Evolutionary conservation across 1,284 basidiomycete species (phyloP), one percentile per base, ranked within the genome.

Genomic region (Trichosporon ovoides): DNA sequence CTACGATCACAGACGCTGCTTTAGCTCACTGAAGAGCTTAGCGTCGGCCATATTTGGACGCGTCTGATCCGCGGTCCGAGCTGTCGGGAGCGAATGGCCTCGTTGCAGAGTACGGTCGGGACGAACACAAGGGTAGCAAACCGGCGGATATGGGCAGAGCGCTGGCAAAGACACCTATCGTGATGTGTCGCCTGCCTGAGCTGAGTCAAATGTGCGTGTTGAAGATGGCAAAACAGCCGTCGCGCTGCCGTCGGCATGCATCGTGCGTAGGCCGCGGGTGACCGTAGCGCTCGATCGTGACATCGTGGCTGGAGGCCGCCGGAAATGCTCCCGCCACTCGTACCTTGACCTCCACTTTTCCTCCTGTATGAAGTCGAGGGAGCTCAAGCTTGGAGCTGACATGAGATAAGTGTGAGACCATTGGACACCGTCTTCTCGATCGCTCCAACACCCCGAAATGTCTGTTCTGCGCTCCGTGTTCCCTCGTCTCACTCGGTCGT

Each of bases 21-120:
- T 13, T 16, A 18, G 66, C 72, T 59, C 49, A 77, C 76, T 75
- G 67, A 78, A 78, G 56, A 78, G 66, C 64, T 78, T 78, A 18
- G 77, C 77, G 67, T 78, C 77, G 46, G 77, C 75, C 77, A 78
- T 78, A 52, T 36, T 60, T 56, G 13, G 6, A 31, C 43, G 24
- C 43, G 43, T 31, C 24, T 24, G 40, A 18, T 48, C 43, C 43
- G 43, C 24, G 43, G 28, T 48, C 24, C 22, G 43, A 14, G 43
- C 22, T 28, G 16, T 22, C 22, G 14, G 3, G 10, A 22, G 7
- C 43, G 43, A 24, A 12, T 28, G 43, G 7, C 22, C 16, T 22
- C 11, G 43, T 11, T 48, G 22, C 22, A 7, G 14, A 5, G 3
- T 43, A 20, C 19, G 10, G 38, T 19, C 18, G 6, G 19, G 10